phyloP scores from a whole-genome alignment of 768 basidiomycete species.

The Mycena indigotica region DNA sequence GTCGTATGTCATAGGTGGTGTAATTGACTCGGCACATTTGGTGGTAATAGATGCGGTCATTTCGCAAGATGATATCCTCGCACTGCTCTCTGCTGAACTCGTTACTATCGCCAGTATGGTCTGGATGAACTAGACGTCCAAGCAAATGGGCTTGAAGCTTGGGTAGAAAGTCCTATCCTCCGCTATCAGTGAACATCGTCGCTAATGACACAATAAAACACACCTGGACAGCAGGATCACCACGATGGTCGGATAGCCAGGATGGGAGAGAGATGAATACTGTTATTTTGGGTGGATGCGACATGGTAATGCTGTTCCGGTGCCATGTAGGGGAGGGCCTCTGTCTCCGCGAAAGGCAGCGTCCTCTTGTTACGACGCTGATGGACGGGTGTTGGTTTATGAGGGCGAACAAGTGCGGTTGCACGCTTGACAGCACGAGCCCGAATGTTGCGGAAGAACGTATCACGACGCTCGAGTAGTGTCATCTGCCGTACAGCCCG shows the following conservation, averaged over 20 bases:
- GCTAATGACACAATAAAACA: neutral
- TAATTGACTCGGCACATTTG: slow-evolving; percentile 35
- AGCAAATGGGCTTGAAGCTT: slow-evolving; percentile 24
- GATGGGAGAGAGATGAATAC: slow-evolving; percentile 6
- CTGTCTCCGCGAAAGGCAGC: slow-evolving; percentile 2
- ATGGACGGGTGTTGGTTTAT: neutral
- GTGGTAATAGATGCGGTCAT: slow-evolving; percentile 26
- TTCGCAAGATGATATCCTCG: neutral
- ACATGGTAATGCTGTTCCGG: slow-evolving; percentile 21
- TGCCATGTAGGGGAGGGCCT: slow-evolving; percentile 12
- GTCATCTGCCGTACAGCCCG: slow-evolving; percentile 27
- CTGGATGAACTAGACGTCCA: neutral
- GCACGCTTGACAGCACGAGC: neutral
- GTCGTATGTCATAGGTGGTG: slow-evolving; percentile 23
- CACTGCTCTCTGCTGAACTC: slow-evolving; percentile 1
- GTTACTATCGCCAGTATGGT: slow-evolving; percentile 11
- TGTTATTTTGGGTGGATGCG: slow-evolving; percentile 6
- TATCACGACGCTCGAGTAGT: slow-evolving; percentile 1
- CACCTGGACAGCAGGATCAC: neutral
- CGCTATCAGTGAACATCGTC: no score
- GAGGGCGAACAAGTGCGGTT: neutral
- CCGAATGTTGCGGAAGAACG: neutral
- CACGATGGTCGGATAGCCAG: slow-evolving; percentile 4
- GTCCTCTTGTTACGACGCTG: neutral
- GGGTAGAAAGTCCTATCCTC: slow-evolving; percentile 21